These are phyloP conservation scores for Scedosporium apiospermum DNA, from an alignment of 2,329 filamentous ascomycete species.

Conservation along the genomic window DNA sequence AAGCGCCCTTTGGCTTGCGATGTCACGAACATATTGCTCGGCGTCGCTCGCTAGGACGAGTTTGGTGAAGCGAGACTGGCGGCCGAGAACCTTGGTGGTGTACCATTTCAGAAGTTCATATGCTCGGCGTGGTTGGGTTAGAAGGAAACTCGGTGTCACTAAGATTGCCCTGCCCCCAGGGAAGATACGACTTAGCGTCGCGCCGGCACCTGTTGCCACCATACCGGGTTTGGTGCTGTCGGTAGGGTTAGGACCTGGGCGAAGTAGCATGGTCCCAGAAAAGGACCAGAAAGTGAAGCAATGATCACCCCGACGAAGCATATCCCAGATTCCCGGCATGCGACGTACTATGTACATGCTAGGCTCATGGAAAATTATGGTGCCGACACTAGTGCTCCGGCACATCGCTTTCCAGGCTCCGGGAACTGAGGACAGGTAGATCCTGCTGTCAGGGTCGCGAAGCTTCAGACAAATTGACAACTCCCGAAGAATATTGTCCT, in stretches of 20 bases:
- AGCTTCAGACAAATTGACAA: slow-evolving; percentile 35
- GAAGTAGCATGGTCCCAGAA: slow-evolving; percentile 18
- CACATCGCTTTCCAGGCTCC: slow-evolving; percentile 40
- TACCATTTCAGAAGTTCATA: slow-evolving; percentile 27
- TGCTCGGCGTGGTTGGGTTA: slow-evolving; percentile 25
- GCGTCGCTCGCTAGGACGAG: slow-evolving; percentile 21
- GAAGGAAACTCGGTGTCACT: slow-evolving; percentile 32
- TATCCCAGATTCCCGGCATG: slow-evolving; percentile 25
- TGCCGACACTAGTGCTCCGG: slow-evolving; percentile 14
- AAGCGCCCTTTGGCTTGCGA: slow-evolving; percentile 10
- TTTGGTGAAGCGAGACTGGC: slow-evolving; percentile 7
- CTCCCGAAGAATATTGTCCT: slow-evolving; percentile 22
- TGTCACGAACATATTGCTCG: slow-evolving; percentile 18
- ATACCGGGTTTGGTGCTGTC: not conserved
- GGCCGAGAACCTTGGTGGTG: slow-evolving; percentile 10
- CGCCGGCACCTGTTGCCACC: too few species aligned
- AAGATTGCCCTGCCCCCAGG: slow-evolving; percentile 22
- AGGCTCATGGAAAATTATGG: slow-evolving; percentile 37
- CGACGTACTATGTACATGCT: slow-evolving; percentile 25
- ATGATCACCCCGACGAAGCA: slow-evolving; percentile 20
- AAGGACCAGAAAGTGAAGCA: slow-evolving; percentile 31
- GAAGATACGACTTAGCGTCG: slow-evolving; percentile 18
- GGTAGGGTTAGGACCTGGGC: slow-evolving; percentile 9
- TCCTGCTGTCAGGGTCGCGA: slow-evolving; percentile 27
- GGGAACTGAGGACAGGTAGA: slow-evolving; percentile 28